These are phyloP conservation scores for Trypanosoma scelopori DNA, from an alignment of 208 protist species.

Conservation along the genomic window DNA sequence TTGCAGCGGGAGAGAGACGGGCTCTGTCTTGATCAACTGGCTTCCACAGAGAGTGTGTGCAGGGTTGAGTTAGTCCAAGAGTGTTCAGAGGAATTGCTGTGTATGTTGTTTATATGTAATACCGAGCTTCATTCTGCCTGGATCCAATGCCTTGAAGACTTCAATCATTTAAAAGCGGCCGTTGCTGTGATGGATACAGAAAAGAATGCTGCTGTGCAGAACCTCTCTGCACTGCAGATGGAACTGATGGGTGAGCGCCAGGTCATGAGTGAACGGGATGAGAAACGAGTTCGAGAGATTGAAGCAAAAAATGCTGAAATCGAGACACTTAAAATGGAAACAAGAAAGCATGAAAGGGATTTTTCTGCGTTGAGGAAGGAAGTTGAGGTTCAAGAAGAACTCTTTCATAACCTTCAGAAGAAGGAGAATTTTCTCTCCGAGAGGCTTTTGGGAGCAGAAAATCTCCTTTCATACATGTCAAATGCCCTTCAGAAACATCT, in stretches of 20 bases:
- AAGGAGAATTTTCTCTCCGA: constrained; percentile 8
- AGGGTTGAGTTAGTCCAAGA: constrained; percentile 10
- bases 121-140: not conserved
- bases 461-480: constrained; percentile 11
- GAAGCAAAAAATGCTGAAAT: constrained; percentile 3
- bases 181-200: constrained; percentile 4
- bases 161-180: not conserved
- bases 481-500: not conserved
- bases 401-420: constrained; percentile 7
- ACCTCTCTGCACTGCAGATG: not conserved
- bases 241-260: constrained; percentile 7
- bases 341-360: constrained; percentile 10
- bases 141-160: constrained; percentile 7
- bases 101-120: constrained; percentile 7
- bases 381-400: constrained; percentile 7
- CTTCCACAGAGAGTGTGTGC: constrained; percentile 8
- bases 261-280: not conserved
- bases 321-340: constrained; percentile 4
- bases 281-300: constrained; percentile 9
- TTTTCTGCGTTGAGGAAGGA: constrained; percentile 14
- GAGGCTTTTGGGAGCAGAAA: constrained; percentile 12
- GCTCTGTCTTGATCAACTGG: constrained; percentile 7
- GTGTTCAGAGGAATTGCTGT: constrained; percentile 16
- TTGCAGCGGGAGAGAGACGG: constrained; percentile 21
- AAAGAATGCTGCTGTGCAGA: not conserved